phyloP scores from a whole-genome alignment of 2,329 filamentous ascomycete species.

The Sclerotinia spermophila region DNA sequence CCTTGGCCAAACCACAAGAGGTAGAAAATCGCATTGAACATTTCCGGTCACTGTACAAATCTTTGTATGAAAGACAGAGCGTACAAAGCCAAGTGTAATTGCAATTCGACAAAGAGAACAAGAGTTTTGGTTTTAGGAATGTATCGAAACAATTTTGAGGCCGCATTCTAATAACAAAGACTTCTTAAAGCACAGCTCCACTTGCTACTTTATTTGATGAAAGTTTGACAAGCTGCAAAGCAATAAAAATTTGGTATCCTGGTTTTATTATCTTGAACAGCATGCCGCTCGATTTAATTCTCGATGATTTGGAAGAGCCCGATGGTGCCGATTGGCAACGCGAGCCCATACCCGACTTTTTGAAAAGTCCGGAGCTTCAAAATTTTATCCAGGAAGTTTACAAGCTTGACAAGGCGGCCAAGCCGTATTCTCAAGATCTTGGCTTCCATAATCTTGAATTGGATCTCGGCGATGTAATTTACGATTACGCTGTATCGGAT shows the following conservation, averaged over 20 bases:
- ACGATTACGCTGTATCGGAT: not conserved
- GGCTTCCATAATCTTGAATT: not conserved
- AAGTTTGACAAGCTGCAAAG: not conserved
- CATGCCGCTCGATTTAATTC: not conserved
- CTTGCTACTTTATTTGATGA: not conserved
- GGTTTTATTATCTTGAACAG: not conserved
- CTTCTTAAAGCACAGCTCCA: not conserved
- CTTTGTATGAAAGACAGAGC: not conserved
- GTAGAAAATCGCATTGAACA: not conserved
- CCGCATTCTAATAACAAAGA: slow-evolving; percentile 14
- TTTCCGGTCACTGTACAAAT: not conserved
- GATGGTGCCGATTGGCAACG: not conserved
- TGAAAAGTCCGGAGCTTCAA: not conserved
- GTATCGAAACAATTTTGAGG: not conserved
- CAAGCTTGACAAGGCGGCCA: not conserved
- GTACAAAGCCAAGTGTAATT: not conserved
- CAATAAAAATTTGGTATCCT: not conserved
- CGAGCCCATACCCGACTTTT: not conserved
- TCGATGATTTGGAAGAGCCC: not conserved
- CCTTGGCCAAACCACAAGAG: not conserved
- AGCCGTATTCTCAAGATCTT: not conserved
- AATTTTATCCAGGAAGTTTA: not conserved
- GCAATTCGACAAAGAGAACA: not conserved
- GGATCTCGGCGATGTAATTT: slow-evolving; percentile 6
- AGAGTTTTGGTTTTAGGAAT: slow-evolving; percentile 6